Evolutionary conservation across 2,329 filamentous ascomycete species (phyloP).

Genomic region (Penicillium sp.): DNA sequence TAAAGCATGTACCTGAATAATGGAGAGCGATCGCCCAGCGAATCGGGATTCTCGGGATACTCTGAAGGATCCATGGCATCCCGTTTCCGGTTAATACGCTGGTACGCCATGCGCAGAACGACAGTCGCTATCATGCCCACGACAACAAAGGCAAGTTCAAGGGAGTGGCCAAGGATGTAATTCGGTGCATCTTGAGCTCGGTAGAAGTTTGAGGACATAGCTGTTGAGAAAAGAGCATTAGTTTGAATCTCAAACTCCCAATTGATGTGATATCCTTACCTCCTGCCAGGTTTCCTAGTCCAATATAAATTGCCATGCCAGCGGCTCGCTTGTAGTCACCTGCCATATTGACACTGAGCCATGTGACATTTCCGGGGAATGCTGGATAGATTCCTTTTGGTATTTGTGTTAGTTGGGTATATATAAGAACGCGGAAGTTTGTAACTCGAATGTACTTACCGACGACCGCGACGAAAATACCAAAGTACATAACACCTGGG

Average conservation of each 20-base stretch:
- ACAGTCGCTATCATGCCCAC: conserved; percentile 49
- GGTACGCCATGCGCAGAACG: conserved; percentile 54
- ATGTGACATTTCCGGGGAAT: conserved; percentile 52
- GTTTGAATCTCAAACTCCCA: neutral
- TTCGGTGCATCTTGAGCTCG: conserved; percentile 51
- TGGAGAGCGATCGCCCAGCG: conserved; percentile 60
- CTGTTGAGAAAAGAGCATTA: conserved; percentile 32
- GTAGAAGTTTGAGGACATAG: conserved; percentile 73
- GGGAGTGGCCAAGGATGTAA: conserved; percentile 53
- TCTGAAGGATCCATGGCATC: conserved; percentile 46
- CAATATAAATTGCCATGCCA: conserved; percentile 66
- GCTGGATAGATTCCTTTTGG: conserved; percentile 45
- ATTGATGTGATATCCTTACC: conserved; percentile 22
- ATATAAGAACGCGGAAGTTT: neutral
- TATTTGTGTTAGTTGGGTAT: neutral
- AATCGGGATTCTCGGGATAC: conserved; percentile 55
- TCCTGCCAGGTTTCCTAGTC: conserved; percentile 55
- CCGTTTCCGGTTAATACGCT: conserved; percentile 59
- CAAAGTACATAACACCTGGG: conserved; percentile 49
- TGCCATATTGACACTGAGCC: conserved; percentile 59
- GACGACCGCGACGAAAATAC: conserved; percentile 49
- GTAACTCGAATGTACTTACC: conserved; percentile 31
- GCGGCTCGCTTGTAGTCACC: conserved; percentile 58
- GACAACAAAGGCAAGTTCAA: conserved; percentile 53
- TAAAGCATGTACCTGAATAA: conserved; percentile 63